Evolutionary conservation across 805 yeast species (phyloP).

Genomic region (Pichia scutulata): DNA sequence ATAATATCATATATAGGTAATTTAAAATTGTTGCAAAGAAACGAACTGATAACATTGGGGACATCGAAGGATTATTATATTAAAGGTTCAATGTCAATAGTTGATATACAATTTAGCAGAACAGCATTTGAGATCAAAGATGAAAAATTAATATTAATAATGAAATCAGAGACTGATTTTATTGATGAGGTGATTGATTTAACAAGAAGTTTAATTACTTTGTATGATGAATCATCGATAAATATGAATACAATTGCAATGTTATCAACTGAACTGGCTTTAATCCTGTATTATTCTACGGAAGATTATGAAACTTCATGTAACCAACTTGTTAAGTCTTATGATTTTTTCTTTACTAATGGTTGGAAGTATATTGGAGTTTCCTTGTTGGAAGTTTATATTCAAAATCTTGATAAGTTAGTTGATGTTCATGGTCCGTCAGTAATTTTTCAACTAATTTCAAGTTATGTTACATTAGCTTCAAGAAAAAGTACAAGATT

Average conservation of each 20-base stretch:
- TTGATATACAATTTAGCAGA: constrained; percentile 1
- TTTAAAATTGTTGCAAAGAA: constrained; percentile 39
- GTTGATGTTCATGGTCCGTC: constrained; percentile 16
- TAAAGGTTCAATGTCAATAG: constrained; percentile 23
- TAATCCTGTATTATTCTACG: constrained; percentile 41
- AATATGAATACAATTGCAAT: constrained; percentile 64
- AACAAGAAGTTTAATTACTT: constrained; percentile 50
- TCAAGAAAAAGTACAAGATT: constrained; percentile 17
- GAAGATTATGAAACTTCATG: constrained; percentile 54
- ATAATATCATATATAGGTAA: constrained; percentile 33
- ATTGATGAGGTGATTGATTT: constrained; percentile 37
- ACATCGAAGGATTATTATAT: constrained; percentile 22
- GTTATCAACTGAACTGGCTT: constrained; percentile 71
- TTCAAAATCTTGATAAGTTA: constrained; percentile 54
- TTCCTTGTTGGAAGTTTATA: constrained; percentile 54
- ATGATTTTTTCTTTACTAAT: constrained; percentile 53
- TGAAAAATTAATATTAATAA: constrained; percentile 15
- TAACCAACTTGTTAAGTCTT: constrained; percentile 57
- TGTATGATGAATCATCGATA: constrained; percentile 40
- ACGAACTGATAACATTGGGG: constrained; percentile 33
- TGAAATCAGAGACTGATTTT: constrained; percentile 31
- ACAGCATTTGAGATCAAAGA: constrained; percentile 10
- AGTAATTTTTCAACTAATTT: constrained; percentile 25
- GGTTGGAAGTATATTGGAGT: constrained; percentile 75
- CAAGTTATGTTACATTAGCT: constrained; percentile 32